These are phyloP conservation scores for Emergomyces africanus DNA, from an alignment of 2,329 filamentous ascomycete genomes.

Conservation along the genomic window DNA sequence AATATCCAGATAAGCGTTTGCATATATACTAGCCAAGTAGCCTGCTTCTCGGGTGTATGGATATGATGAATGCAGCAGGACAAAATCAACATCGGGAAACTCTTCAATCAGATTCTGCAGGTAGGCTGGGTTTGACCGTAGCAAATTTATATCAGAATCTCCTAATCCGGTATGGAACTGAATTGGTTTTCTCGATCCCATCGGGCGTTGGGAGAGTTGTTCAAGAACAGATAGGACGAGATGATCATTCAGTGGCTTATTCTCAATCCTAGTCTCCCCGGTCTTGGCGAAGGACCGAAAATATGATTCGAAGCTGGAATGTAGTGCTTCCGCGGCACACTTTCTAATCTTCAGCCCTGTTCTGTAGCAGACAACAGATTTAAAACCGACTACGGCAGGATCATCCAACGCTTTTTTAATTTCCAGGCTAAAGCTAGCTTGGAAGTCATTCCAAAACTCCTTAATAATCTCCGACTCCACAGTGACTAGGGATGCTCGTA, in stretches of 20 bases:
- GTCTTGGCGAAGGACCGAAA: slow-evolving; percentile 15
- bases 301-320: slow-evolving; percentile 15
- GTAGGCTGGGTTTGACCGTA: slow-evolving; percentile 59
- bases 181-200: slow-evolving; percentile 49
- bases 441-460: slow-evolving; percentile 22
- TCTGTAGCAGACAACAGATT: slow-evolving; percentile 71
- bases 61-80: slow-evolving; percentile 69
- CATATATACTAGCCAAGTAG: slow-evolving; percentile 64
- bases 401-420: slow-evolving; percentile 50
- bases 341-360: slow-evolving; percentile 55
- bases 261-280: slow-evolving; percentile 37
- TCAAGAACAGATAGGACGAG: slow-evolving; percentile 53
- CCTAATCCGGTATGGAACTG: slow-evolving; percentile 78
- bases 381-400: slow-evolving; percentile 62
- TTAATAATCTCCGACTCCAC: neutral
- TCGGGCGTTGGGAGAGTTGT: slow-evolving; percentile 36
- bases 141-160: slow-evolving; percentile 62
- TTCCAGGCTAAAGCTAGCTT: slow-evolving; percentile 37
- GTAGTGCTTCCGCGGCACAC: slow-evolving; percentile 32
- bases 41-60: slow-evolving; percentile 67
- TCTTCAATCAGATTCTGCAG: slow-evolving; percentile 59
- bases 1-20: slow-evolving; percentile 71
- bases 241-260: slow-evolving; percentile 55
- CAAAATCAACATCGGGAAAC: slow-evolving; percentile 58
- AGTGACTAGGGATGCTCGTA: neutral